Evolutionary conservation across 2,329 filamentous ascomycete species (phyloP).

Genomic region (Ophiosphaerella narmari): DNA sequence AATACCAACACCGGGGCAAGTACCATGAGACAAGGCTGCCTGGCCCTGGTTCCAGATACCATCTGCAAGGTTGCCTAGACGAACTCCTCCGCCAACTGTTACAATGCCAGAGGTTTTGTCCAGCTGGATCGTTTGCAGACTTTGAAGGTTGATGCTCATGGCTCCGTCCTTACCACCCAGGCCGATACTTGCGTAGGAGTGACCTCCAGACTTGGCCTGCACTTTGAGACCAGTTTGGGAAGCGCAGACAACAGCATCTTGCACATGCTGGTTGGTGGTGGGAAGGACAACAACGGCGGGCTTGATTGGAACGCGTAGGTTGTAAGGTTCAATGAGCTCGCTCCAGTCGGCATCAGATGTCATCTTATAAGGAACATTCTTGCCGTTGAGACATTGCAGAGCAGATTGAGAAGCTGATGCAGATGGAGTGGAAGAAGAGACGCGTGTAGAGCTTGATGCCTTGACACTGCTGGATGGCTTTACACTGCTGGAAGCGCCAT

Average conservation of each 20-base stretch:
- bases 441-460: constrained; percentile 8
- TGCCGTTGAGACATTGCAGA: constrained; percentile 38
- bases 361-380: constrained; percentile 41
- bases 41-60: constrained; percentile 41
- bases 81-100: constrained; percentile 55
- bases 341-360: constrained; percentile 28
- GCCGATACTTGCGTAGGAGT: constrained; percentile 63
- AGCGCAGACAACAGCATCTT: constrained; percentile 63
- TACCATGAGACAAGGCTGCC: constrained; percentile 56
- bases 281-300: constrained; percentile 64
- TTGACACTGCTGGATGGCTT: constrained; percentile 15
- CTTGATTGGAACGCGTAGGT: constrained; percentile 43
- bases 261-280: constrained; percentile 58
- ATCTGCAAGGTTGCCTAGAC: constrained; percentile 50
- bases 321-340: constrained; percentile 43
- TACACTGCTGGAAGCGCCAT: constrained; percentile 6
- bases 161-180: constrained; percentile 56
- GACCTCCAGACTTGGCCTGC: constrained; percentile 67
- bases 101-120: constrained; percentile 49
- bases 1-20: constrained; percentile 54
- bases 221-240: constrained; percentile 56
- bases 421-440: constrained; percentile 12
- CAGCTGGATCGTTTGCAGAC: constrained; percentile 51
- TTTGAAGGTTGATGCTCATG: constrained; percentile 54
- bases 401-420: constrained; percentile 14